Base-by-base conservation (phyloP, 768 basidiomycete species). In the Leccinum incarnatum region DNA sequence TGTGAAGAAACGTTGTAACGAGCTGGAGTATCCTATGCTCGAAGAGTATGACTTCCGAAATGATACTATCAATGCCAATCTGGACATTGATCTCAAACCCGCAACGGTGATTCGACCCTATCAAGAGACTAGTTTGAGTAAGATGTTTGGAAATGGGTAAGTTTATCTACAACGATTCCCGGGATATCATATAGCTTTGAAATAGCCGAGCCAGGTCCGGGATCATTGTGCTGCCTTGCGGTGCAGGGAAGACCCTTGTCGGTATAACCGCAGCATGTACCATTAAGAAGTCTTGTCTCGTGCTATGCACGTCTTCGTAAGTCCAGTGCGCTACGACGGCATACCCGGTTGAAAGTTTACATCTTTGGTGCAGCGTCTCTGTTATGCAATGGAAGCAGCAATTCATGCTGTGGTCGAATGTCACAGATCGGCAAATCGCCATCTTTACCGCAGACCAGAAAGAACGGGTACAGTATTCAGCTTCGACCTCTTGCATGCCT, bases 251-350 rank as follows among this genome's bases (percentile, higher is more conserved):
- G 79, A 99, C 97, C 12, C 82, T 99, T 5, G 97, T 99, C 10
- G 97, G 97, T n/a, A 98, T 99, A 69, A 98, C 96, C 2, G 97
- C 97, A 11, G 97, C 97, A 17, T 98, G 96, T 70, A 99, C 97
- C 27, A 95, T 99, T 78, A 98, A 98, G 79, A 99, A 99, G 77
- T 97, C 95, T 23, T 96, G 94, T 70, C 82, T 99, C 17, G 95
- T 99, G 14, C 78, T 99, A 47, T 98, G 96, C 75, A 99, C 97
- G 23, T 98, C 96, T 51, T 95, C 93, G 95, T 97, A 74, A 77
- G 94, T 80, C 55, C 56, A 47, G 23, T 23, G 19, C 29, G 12
- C 51, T 14, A 32, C 17, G 17, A 54, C 6, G 53, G 61, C 34
- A 54, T 21, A 45, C 14, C 19, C 42, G 51, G 21, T 21, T 21